These are phyloP conservation scores for Penicillium capsulatum DNA, from an alignment of 2,329 filamentous ascomycete species.

Conservation along the genomic window DNA sequence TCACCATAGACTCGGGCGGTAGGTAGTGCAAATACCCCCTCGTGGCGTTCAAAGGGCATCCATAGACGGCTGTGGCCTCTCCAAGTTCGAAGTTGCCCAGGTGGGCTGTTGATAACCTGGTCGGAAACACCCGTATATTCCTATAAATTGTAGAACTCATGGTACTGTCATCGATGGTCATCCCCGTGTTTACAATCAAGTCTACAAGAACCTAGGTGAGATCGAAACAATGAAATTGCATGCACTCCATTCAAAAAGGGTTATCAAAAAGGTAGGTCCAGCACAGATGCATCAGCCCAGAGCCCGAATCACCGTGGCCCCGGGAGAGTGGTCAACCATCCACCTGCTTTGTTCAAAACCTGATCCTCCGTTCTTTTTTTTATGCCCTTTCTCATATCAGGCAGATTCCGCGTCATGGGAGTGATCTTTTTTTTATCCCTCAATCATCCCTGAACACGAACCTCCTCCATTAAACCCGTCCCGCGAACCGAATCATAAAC, in stretches of 20 bases:
- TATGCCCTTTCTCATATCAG: conserved; percentile 19
- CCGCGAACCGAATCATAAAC: conserved; percentile 31
- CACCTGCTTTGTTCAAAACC: conserved; percentile 19
- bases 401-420: conserved; percentile 25
- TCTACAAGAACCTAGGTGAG: background rate
- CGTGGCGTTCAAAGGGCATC: no score
- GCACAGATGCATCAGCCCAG: conserved; percentile 22
- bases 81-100: no score
- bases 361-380: conserved; percentile 17
- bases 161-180: no score
- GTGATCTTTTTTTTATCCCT: conserved; percentile 21
- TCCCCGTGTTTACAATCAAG: no score
- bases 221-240: conserved; percentile 24
- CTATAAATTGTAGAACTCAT: no score
- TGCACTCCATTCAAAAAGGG: conserved; percentile 28
- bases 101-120: no score
- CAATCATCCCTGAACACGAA: conserved; percentile 34
- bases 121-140: no score
- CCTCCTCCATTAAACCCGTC: conserved; percentile 35
- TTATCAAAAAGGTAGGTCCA: conserved; percentile 27
- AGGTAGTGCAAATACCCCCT: no score
- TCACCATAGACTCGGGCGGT: no score
- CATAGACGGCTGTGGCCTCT: no score
- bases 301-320: conserved; percentile 19
- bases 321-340: conserved; percentile 19